Conservation (phyloP, 2,329 filamentous ascomycete genomes). For the Trichoderma atroviride region DNA sequence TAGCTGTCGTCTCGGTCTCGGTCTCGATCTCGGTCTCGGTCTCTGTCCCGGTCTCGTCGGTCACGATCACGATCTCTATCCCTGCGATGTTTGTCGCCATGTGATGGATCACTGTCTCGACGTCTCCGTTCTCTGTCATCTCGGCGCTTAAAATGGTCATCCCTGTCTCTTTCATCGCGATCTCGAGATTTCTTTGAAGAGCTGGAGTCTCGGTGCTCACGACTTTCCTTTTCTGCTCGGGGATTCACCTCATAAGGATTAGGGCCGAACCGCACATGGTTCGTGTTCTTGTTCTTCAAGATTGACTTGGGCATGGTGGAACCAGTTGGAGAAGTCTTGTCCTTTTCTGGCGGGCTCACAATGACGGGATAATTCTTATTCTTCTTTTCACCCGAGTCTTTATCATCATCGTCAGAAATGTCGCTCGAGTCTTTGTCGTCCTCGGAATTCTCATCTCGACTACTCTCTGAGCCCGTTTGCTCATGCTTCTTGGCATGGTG, state of each 20-base stretch:
- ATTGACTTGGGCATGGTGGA: constrained; percentile 57
- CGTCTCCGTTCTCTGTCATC: constrained; percentile 14
- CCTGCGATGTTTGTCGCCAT: constrained; percentile 15
- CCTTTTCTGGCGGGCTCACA: constrained; percentile 41
- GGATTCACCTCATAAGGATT: constrained; percentile 49
- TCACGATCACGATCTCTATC: constrained; percentile 6
- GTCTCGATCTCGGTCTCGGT: constrained; percentile 40
- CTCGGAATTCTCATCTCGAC: constrained; percentile 39
- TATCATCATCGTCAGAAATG: constrained; percentile 40
- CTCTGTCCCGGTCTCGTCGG: constrained; percentile 39
- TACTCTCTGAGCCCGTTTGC: constrained; percentile 41
- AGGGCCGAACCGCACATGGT: constrained; percentile 58
- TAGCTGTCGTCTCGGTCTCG: constrained; percentile 33
- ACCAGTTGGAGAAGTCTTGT: constrained; percentile 41
- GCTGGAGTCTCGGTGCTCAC: constrained; percentile 34
- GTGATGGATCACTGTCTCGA: constrained; percentile 33
- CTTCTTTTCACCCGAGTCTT: constrained; percentile 34
- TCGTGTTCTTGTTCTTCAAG: constrained; percentile 62
- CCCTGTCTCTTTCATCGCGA: constrained; percentile 35
- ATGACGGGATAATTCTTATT: constrained; percentile 43
- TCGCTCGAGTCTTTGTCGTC: constrained; percentile 39
- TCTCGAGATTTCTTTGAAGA: constrained; percentile 33
- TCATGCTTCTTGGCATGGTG: constrained; percentile 23
- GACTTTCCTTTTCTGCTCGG: constrained; percentile 39
- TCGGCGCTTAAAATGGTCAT: constrained; percentile 5